Evolutionary conservation across 441 rosid species (phyloP).

Genomic region (Adansonia rubrostipa): DNA sequence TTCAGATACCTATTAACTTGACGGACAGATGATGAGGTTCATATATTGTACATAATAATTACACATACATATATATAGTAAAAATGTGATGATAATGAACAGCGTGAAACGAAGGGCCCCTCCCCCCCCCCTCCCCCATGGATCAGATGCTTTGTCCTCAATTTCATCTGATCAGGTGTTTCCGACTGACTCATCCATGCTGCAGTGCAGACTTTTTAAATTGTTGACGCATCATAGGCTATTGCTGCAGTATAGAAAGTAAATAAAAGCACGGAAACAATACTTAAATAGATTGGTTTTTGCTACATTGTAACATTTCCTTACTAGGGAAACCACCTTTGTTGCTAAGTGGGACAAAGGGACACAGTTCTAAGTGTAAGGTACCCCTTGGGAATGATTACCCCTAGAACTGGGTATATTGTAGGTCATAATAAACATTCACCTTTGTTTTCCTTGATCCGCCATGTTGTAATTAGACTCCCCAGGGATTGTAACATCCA

Average conservation of each 20-base stretch:
- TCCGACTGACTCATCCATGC: constrained; percentile 41
- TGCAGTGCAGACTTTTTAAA: constrained; percentile 2
- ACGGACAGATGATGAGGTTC: not conserved
- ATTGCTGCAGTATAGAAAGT: constrained; percentile 7
- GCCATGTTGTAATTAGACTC: not conserved
- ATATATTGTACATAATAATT: not conserved
- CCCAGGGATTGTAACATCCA: not conserved
- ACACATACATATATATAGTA: not conserved
- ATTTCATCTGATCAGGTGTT: constrained; percentile 35
- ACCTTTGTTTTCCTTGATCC: not conserved
- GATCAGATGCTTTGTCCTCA: constrained; percentile 30
- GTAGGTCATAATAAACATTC: not conserved
- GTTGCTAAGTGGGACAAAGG: constrained; percentile 18
- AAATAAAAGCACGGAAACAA: constrained; percentile 27
- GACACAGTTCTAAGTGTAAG: constrained; percentile 30
- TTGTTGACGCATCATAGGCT: constrained; percentile 34
- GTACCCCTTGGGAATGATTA: not conserved
- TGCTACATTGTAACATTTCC: constrained; percentile 31
- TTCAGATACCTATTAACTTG: not conserved
- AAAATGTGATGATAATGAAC: constrained; percentile 2
- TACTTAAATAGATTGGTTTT: constrained; percentile 5
- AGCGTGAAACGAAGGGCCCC: constrained; percentile 9
- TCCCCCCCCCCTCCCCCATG: not conserved
- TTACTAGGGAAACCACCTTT: not conserved
- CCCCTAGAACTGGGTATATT: not conserved